These are phyloP conservation scores for Lobosporangium transversale DNA, from an alignment of 192 early-diverging fungal genomes.

Conservation along the genomic window DNA sequence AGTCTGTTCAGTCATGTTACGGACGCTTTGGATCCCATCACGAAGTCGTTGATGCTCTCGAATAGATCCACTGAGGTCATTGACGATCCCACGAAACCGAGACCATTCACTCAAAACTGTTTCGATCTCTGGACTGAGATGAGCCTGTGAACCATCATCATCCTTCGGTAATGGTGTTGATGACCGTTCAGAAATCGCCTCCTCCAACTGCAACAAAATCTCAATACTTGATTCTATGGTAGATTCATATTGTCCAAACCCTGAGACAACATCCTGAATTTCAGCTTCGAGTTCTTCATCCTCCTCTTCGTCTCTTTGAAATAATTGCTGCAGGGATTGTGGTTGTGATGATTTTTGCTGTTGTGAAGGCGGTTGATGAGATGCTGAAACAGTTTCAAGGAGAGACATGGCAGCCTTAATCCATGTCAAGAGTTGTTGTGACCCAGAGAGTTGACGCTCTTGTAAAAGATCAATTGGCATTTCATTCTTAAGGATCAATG, in stretches of 20 bases:
- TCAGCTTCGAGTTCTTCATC: conserved; percentile 38
- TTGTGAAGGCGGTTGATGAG: conserved; percentile 15
- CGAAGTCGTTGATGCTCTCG: conserved; percentile 47
- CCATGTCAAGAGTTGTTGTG: conserved; percentile 44
- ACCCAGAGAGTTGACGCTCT: conserved; percentile 22
- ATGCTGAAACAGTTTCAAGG: conserved; percentile 18
- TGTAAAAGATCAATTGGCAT: conserved; percentile 44
- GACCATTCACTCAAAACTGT: conserved; percentile 26
- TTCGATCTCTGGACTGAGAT: conserved; percentile 24
- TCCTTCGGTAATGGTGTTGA: conserved; percentile 2
- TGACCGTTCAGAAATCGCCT: conserved; percentile 13
- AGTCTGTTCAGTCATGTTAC: conserved; percentile 34
- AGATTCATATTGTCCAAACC: conserved; percentile 45
- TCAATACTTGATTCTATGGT: conserved; percentile 48
- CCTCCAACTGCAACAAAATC: conserved; percentile 40
- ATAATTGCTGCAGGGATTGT: background rate
- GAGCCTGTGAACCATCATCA: background rate
- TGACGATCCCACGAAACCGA: conserved; percentile 19
- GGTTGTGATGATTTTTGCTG: conserved; percentile 12
- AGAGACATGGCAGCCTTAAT: conserved; percentile 33
- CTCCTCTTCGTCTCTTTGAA: conserved; percentile 17
- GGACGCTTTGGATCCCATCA: conserved; percentile 40
- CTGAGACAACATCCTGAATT: conserved; percentile 52
- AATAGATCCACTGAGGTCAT: conserved; percentile 21
- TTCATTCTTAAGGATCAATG: conserved; percentile 46